Percentiles rank a stretch among this genome's conserved stretches.
phyloP scores from a whole-genome alignment of 2,329 filamentous ascomycete species.

The Aspergillus flavus region DNA sequence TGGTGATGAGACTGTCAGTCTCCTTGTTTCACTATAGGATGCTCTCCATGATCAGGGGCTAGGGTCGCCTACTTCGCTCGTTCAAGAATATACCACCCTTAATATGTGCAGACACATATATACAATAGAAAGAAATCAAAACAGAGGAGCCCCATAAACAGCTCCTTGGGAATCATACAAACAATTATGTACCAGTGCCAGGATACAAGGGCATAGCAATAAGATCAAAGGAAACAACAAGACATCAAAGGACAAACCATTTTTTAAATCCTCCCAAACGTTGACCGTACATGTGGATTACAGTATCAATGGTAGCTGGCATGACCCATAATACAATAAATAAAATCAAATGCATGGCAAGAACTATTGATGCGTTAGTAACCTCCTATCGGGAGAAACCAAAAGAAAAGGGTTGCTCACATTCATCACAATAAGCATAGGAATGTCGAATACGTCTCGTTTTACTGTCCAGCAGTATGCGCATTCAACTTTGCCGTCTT shows the following conservation, averaged over 20 bases:
- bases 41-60: not conserved
- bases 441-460: constrained; percentile 95
- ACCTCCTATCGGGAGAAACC: not conserved
- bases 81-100: not conserved
- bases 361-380: constrained; percentile 37
- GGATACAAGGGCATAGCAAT: no score
- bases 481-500: constrained; percentile 90
- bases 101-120: not conserved
- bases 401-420: constrained; percentile 61
- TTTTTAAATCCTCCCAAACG: constrained; percentile 5
- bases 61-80: not conserved
- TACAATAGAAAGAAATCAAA: not conserved
- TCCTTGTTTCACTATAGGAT: not conserved
- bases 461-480: constrained; percentile 98
- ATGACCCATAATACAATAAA: constrained; percentile 11
- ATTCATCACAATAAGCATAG: constrained; percentile 98
- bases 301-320: not conserved
- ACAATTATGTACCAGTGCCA: constrained; percentile 2
- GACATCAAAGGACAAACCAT: not conserved
- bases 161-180: constrained; percentile 7
- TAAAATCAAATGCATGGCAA: constrained; percentile 48
- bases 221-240: not conserved
- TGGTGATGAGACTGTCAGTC: not conserved
- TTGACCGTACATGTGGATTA: not conserved
- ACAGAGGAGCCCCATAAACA: constrained; percentile 4